Evolutionary conservation across 2,329 filamentous ascomycete species (phyloP).

Genomic region (Colletotrichum sp.): DNA sequence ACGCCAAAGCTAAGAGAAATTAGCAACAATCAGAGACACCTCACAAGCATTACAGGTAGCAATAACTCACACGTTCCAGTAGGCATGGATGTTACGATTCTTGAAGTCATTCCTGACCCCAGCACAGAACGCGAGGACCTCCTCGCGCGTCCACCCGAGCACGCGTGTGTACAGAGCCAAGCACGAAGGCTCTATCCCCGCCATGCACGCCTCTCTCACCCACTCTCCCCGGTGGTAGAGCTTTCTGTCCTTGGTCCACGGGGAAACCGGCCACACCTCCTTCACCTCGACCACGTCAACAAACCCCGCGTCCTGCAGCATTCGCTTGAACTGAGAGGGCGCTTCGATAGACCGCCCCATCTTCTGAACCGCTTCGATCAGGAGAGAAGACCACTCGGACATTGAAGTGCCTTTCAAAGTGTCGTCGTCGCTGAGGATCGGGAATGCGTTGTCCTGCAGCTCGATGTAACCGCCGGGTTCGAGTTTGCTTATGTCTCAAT

Average conservation of each 20-base stretch:
- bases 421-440: not conserved
- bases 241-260: conserved; percentile 53
- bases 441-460: not conserved
- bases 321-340: conserved; percentile 31
- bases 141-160: conserved; percentile 33
- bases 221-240: conserved; percentile 52
- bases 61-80: conserved; percentile 39
- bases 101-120: conserved; percentile 36
- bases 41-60: too few relatives aligned
- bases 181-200: conserved; percentile 35
- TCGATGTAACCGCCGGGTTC: not conserved
- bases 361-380: not conserved
- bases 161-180: conserved; percentile 37
- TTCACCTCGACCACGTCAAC: conserved; percentile 47
- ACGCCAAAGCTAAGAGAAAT: not conserved
- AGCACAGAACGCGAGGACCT: conserved; percentile 37
- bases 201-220: conserved; percentile 31
- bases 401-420: not conserved
- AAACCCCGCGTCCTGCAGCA: conserved; percentile 51
- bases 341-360: not conserved
- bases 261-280: conserved; percentile 54
- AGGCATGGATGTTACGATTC: conserved; percentile 38
- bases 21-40: too few relatives aligned
- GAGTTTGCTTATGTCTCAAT: not conserved
- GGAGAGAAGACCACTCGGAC: not conserved